phyloP scores from a whole-genome alignment of 371 early-diverging fungal species.

The Mycotypha africana region DNA sequence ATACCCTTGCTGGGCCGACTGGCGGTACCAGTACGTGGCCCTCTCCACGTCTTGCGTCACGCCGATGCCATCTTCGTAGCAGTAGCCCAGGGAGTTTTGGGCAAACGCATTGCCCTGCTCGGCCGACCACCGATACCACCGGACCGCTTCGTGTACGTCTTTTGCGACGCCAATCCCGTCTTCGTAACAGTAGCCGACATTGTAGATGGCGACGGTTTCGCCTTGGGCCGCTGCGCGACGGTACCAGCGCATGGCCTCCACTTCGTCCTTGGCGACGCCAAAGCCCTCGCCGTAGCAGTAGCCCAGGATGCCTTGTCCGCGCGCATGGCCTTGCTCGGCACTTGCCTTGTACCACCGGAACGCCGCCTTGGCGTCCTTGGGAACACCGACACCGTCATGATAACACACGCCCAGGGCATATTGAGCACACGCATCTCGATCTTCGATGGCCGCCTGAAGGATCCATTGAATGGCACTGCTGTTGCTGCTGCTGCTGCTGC shows the following conservation, averaged over 20 bases:
- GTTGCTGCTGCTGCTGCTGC: no score
- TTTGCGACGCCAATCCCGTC: constrained; percentile 75
- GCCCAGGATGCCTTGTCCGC: constrained; percentile 71
- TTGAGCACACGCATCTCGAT: constrained; percentile 30
- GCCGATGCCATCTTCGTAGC: constrained; percentile 72
- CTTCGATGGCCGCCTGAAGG: constrained; percentile 42
- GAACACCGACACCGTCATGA: constrained; percentile 61
- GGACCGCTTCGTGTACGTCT: constrained; percentile 60
- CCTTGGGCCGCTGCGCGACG: constrained; percentile 54
- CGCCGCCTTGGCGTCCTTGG: constrained; percentile 42
- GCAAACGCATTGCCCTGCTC: constrained; percentile 75
- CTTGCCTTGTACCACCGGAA: constrained; percentile 53
- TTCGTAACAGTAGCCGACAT: constrained; percentile 78
- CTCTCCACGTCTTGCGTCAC: constrained; percentile 39
- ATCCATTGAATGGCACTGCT: constrained; percentile 56
- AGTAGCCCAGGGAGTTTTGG: constrained; percentile 73
- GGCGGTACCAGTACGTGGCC: constrained; percentile 58
- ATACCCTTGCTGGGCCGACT: constrained; percentile 56
- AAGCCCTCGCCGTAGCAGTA: constrained; percentile 73
- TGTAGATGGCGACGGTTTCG: constrained; percentile 73
- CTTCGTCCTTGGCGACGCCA: constrained; percentile 63
- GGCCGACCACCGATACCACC: constrained; percentile 69
- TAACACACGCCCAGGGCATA: constrained; percentile 67
- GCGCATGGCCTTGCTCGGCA: constrained; percentile 55
- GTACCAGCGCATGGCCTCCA: constrained; percentile 68